Evolutionary conservation across 192 early-diverging fungal genomes (phyloP), one percentile per base, ranked within the genome.

Genomic region (Geosiphon pyriformis): DNA sequence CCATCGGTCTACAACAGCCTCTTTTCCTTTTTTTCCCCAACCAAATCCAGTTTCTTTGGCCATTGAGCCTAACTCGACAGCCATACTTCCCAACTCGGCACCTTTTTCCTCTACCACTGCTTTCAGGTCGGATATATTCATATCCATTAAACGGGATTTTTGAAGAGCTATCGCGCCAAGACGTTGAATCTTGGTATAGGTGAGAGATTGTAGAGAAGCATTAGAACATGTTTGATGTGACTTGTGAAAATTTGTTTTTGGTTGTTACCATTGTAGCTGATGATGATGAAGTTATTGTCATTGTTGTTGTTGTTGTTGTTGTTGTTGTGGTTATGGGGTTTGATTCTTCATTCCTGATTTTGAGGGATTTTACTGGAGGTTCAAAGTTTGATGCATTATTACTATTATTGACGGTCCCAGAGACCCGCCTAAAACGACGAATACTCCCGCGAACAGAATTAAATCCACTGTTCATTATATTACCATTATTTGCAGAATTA

Each of bases 381-480:
- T 53, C 27, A 20, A 12, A 50, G 12, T 4, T n/a, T 34, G 29
- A n/a, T 8, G 59, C 33, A 60, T 26, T 58, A 33, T 27, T 33
- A 26, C 8, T 10, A n/a, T 32, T 15, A 53, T 25, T 53, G 22
- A 17, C 18, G 15, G 51, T 57, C 10, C 12, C 33, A 42, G 59
- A 60, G 46, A 37, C 34, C 23, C 59, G 59, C 18, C 59, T 25
- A 46, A 60, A 42, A 1, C 59, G 59, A 22, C 59, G 32, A 22
- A 60, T 60, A 25, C 59, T 60, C 26, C 59, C 59, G 25, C 59
- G 59, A 12, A 60, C 59, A 23, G 59, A 42, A 34, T 60, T 60
- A 25, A 60, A 17, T 20, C 23, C 29, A 57, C 12, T 57, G n/a
- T n/a, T n/a, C n/a, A n/a, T n/a, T n/a, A n/a, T n/a, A n/a, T n/a